Base-by-base conservation (phyloP, 2,329 filamentous ascomycete genomes). In the Neurospora crassa region DNA sequence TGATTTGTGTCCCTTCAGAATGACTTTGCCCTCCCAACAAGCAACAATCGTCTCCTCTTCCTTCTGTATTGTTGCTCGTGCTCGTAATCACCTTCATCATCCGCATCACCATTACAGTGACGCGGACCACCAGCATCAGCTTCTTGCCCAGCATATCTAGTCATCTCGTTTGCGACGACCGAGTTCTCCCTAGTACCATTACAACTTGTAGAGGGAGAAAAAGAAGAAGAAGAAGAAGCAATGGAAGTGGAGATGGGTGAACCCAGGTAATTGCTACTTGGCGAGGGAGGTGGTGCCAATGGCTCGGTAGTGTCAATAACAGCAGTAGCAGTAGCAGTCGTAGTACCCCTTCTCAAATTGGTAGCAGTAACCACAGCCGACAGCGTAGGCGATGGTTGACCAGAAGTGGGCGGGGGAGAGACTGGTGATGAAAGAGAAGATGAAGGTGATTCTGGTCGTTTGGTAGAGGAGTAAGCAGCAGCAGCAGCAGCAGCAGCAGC, bases 401-500 rank as follows among this genome's bases (percentile, higher is more conserved):
- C 68, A 2, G 70, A 63, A 8, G 29, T 67, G 8, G 42, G 47
- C 0, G 42, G 70, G 29, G 43, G 29, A 63, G 40, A 59, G n/a
- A 18, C 11, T 43, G 20, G 40, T 20, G 29, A 67, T 71, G 71
- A 71, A 69, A 72, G 67, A 18, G 40, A 47, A n/a, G 45, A 29
- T 2, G 45, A 59, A 40, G 34, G 20, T 7, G 18, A 40, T 12
- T 1, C 20, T 53, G 45, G 11, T 53, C 45, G 45, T 7, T 16
- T 29, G 43, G n/a, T 20, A 45, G 43, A 45, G 3, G 43, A 45
- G n/a, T 45, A 53, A 68, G 67, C 40, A 34, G 37, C 67, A 68
- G 24, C 68, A 37, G 68, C 29, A 29, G 29, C 29, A 29, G 29
- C 29, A 29, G 29, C 24, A 68, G 67, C 40, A 34, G 37, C 67